Base-by-base conservation (phyloP, 1,284 basidiomycete species). In the Pseudozyma tsukubaensis region DNA sequence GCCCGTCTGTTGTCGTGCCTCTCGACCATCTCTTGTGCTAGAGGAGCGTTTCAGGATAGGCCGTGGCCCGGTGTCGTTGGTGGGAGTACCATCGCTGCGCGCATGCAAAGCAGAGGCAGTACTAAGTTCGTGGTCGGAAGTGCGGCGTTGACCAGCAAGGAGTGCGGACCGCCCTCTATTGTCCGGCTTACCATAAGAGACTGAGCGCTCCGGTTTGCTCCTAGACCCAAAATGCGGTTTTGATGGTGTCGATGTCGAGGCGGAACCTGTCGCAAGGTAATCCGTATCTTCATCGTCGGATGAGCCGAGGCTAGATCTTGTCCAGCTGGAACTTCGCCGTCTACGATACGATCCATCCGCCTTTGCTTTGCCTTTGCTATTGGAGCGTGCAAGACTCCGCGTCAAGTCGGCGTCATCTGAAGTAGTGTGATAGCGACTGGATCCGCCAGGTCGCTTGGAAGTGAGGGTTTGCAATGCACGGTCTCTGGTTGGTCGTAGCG, bases 341-440 rank as follows among this genome's bases (percentile, higher is more conserved):
- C 52, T 50, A 2, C 55, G 48, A 7, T 43, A 51, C 4, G 50
- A 50, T 8, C 11, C 45, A 14, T 51, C 49, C 2, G 65, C 48
- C 19, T 58, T 65, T 4, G 21, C 55, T 37, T 70, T 70, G 50
- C 72, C 72, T 21, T 70, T 70, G 59, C 59, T 66, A 45, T 58
- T 63, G 43, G 59, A 55, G 8, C 65, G 68, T 0, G 62, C 57
- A 34, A 74, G 55, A n/a, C 63, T 63, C 24, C 66, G 59, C 13
- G 67, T 65, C 12, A 74, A 53, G 34, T 74, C 72, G 19, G 72
- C 59, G 56, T 74, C 72, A 42, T 74, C 72, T 7, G 58, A 61
- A 29, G 66, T 74, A 19, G 59, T 70, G 62, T 66, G 66, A 35
- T 54, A 59, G 43, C 59, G 62, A 47, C 50, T 62, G 10, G 63